Evolutionary conservation across 257 asterid species (phyloP).

Genomic region (Fraxinus pennsylvanica): DNA sequence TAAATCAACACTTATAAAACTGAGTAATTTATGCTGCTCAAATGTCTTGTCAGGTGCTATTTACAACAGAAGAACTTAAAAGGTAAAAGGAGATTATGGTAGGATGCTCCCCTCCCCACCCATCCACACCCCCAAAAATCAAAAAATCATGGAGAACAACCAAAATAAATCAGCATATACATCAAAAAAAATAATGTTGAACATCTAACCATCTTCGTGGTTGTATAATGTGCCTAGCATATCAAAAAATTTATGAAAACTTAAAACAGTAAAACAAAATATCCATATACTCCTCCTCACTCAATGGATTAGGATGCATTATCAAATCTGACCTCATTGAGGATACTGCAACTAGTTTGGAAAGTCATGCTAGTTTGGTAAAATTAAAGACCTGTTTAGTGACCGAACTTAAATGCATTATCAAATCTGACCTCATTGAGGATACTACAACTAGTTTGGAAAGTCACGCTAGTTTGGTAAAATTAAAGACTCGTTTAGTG

Average conservation of each 20-base stretch:
- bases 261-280: neutral
- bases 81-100: neutral
- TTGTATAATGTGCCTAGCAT: neutral
- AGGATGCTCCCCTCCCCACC: neutral
- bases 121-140: neutral
- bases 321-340: neutral
- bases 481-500: no score
- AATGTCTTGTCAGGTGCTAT: neutral
- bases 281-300: neutral
- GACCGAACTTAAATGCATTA: no score
- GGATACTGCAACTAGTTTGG: neutral
- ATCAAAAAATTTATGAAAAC: neutral
- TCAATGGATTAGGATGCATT: neutral
- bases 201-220: neutral
- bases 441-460: neutral
- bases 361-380: neutral
- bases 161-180: neutral
- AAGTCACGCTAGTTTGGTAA: neutral
- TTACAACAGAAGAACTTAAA: neutral
- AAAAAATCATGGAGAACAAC: neutral
- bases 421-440: neutral
- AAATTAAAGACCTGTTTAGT: no score
- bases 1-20: neutral
- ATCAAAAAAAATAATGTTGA: neutral
- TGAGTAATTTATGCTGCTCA: neutral